Percentiles rank a stretch among this genome's conserved stretches.
phyloP scores from a whole-genome alignment of 441 rosid genomes.

The Erysimum pusillum region DNA sequence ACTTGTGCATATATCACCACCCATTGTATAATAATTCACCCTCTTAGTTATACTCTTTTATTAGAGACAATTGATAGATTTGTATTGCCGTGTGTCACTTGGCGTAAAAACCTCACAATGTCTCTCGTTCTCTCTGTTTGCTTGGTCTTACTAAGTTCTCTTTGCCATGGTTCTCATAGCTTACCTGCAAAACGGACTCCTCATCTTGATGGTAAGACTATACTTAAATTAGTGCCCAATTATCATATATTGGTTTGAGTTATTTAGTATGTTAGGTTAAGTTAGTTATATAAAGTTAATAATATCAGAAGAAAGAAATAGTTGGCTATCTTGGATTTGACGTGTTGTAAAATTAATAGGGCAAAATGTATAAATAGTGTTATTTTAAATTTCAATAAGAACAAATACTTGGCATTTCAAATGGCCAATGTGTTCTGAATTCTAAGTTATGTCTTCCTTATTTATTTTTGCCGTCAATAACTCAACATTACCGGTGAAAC shows the following conservation, averaged over 20 bases:
- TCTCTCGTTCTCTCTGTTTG: slow-evolving; percentile 41
- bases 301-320: background rate
- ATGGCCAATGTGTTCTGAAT: too few relatives aligned
- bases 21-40: slow-evolving; percentile 6
- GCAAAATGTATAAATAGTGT: too few relatives aligned
- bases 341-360: background rate
- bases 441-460: too few relatives aligned
- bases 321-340: background rate
- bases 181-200: slow-evolving; percentile 19
- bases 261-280: too few relatives aligned
- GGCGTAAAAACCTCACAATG: slow-evolving; percentile 31
- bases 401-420: too few relatives aligned
- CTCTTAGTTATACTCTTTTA: background rate
- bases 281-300: too few relatives aligned
- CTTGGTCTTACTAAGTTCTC: slow-evolving; percentile 18
- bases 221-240: background rate
- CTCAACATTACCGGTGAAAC: too few relatives aligned
- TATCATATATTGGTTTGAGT: background rate
- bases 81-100: background rate
- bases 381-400: too few relatives aligned
- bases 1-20: slow-evolving; percentile 19
- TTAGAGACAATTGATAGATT: slow-evolving; percentile 1
- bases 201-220: slow-evolving; percentile 45
- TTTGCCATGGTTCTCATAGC: slow-evolving; percentile 38
- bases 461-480: too few relatives aligned